A percentile compares a stretch with the other conserved stretches of the same genome.
Conservation (phyloP, 1,284 basidiomycete genomes). For the Neonothopanus nambi region DNA sequence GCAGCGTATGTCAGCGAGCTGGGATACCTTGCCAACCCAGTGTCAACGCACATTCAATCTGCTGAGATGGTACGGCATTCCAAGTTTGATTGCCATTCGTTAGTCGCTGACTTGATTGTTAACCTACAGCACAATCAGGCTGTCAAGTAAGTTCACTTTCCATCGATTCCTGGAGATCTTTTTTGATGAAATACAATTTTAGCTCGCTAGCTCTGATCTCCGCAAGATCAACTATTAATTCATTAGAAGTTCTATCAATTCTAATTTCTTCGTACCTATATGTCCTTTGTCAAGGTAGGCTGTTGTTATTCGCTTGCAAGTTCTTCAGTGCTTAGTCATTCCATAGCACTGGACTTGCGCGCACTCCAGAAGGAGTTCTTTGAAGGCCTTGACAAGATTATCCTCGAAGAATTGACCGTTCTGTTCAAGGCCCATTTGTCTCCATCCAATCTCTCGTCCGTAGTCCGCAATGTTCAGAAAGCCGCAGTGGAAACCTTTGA, state of each 20-base stretch:
- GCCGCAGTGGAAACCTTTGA: constrained; percentile 58
- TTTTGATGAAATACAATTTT: constrained; percentile 15
- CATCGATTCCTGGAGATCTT: constrained; percentile 1
- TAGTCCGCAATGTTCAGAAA: constrained; percentile 34
- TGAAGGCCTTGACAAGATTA: constrained; percentile 47
- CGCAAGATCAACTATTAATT: constrained; percentile 73
- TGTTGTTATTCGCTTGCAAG: neutral
- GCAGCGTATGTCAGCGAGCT: constrained; percentile 83
- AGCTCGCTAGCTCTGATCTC: constrained; percentile 83
- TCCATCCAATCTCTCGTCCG: constrained; percentile 28
- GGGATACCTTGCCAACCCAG: constrained; percentile 80
- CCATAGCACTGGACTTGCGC: constrained; percentile 70
- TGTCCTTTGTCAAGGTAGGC: constrained; percentile 67
- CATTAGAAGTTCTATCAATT: constrained; percentile 76
- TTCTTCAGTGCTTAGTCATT: constrained; percentile 2
- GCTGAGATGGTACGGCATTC: constrained; percentile 36
- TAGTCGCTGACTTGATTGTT: neutral
- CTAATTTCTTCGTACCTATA: constrained; percentile 77
- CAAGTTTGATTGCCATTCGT: neutral
- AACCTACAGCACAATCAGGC: constrained; percentile 87
- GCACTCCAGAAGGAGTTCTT: constrained; percentile 69
- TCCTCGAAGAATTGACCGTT: constrained; percentile 48
- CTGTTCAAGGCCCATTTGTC: constrained; percentile 47
- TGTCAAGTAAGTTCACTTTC: constrained; percentile 61
- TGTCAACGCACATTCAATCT: constrained; percentile 82